phyloP scores from a whole-genome alignment of 2,329 filamentous ascomycete species.

The Trichoderma simmonsii region DNA sequence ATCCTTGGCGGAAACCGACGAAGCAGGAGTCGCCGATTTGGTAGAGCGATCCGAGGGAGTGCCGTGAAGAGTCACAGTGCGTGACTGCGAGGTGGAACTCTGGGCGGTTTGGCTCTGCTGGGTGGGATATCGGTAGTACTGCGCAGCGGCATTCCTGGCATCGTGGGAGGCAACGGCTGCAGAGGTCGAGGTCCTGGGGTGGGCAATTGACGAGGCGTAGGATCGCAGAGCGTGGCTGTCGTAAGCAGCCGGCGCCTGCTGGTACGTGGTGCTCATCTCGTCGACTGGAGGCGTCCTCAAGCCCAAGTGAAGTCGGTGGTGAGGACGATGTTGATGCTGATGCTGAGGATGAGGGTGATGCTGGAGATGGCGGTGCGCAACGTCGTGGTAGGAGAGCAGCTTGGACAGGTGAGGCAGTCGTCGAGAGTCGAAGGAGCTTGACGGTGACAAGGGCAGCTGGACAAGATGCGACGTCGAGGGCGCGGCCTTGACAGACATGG shows the following conservation, averaged over 20 bases:
- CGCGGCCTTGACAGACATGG: slow-evolving; percentile 31
- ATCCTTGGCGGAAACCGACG: slow-evolving; percentile 18
- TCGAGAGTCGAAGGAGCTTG: slow-evolving; percentile 23
- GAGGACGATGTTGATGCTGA: neutral
- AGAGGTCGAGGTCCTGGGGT: slow-evolving; percentile 31
- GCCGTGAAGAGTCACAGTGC: slow-evolving; percentile 1
- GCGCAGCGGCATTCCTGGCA: slow-evolving; percentile 12
- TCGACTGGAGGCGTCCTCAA: slow-evolving; percentile 51
- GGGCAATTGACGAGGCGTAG: slow-evolving; percentile 36
- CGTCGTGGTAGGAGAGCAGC: slow-evolving; percentile 23
- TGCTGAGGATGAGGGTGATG: neutral
- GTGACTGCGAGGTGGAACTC: slow-evolving; percentile 20
- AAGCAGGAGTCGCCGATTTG: slow-evolving; percentile 8
- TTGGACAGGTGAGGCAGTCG: slow-evolving; percentile 26
- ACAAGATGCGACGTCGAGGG: slow-evolving; percentile 24
- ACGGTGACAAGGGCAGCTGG: slow-evolving; percentile 24
- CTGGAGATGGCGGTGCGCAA: slow-evolving; percentile 7
- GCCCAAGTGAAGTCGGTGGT: slow-evolving; percentile 29
- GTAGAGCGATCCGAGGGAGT: slow-evolving; percentile 3
- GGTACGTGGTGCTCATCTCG: slow-evolving; percentile 53
- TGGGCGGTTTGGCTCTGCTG: slow-evolving; percentile 23
- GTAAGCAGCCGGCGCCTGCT: slow-evolving; percentile 46
- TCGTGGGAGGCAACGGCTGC: neutral
- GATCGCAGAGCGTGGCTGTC: slow-evolving; percentile 43
- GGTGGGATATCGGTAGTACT: slow-evolving; percentile 32